Percentiles rank a stretch among this genome's conserved stretches.
phyloP scores from a whole-genome alignment of 495 filamentous ascomycete species.

The Hyaloscypha variabilis region DNA sequence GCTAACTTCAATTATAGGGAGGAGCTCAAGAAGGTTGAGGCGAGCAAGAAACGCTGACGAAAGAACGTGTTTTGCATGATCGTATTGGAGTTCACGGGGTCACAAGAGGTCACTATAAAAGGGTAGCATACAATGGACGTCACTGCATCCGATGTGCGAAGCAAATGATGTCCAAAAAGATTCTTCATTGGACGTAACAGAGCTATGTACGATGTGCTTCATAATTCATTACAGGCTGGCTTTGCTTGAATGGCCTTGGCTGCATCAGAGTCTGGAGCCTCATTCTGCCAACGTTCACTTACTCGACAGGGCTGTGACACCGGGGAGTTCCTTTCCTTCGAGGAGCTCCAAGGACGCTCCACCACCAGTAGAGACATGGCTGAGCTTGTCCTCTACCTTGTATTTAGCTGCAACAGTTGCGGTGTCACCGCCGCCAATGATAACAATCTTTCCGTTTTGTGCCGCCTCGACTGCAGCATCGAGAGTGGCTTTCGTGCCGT shows the following conservation, averaged over 20 bases:
- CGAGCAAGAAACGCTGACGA: conserved; percentile 57
- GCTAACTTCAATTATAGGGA: conserved; percentile 58
- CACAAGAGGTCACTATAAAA: conserved; percentile 25
- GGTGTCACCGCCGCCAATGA: conserved; percentile 98
- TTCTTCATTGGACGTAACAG: conserved; percentile 25
- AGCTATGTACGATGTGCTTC: conserved; percentile 26
- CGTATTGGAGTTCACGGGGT: conserved; percentile 34
- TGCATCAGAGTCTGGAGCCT: conserved; percentile 33
- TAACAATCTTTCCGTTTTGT: conserved; percentile 84
- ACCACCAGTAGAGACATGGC: conserved; percentile 96
- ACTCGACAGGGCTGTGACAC: conserved; percentile 92
- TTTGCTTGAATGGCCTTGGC: conserved; percentile 32
- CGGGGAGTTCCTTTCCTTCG: conserved; percentile 96
- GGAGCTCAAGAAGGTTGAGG: conserved; percentile 93
- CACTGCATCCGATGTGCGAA: conserved; percentile 22
- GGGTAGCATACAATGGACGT: conserved; percentile 32
- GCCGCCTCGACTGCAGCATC: conserved; percentile 82
- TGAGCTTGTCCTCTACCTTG: conserved; percentile 91
- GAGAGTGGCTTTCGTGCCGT: conserved; percentile 86
- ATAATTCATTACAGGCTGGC: conserved; percentile 32
- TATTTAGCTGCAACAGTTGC: conserved; percentile 98
- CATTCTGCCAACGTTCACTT: conserved; percentile 53
- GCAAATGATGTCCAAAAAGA: conserved; percentile 11
- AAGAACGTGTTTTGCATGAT: conserved; percentile 15
- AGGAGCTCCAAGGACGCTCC: conserved; percentile 94